Conservation (phyloP, 495 filamentous ascomycete genomes). For the Penicillium mononematosum region DNA sequence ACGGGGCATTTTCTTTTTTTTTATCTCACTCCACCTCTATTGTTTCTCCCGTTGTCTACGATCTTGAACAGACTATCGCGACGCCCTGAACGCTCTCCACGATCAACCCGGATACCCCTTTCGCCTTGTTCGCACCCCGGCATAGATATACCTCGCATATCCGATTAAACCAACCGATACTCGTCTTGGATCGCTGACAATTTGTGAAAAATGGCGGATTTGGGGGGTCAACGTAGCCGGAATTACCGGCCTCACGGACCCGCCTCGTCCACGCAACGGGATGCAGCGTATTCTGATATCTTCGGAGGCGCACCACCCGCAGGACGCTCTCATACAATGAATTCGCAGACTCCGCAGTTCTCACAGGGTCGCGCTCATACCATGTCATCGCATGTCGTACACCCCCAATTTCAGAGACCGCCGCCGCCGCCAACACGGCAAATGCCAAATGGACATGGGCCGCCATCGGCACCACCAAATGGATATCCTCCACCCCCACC, state of each 20-base stretch:
- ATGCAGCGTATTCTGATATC: slow-evolving; percentile 94
- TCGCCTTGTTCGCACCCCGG: slow-evolving; percentile 11
- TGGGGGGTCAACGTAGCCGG: slow-evolving; percentile 70
- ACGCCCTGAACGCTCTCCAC: slow-evolving; percentile 44
- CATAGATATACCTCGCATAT: slow-evolving; percentile 9
- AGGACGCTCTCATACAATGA: slow-evolving; percentile 86
- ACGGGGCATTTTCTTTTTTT: slow-evolving; percentile 9
- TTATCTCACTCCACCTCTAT: slow-evolving; percentile 16
- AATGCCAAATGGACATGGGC: slow-evolving; percentile 52
- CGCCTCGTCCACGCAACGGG: slow-evolving; percentile 73
- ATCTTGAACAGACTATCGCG: slow-evolving; percentile 40
- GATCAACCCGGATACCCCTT: slow-evolving; percentile 38
- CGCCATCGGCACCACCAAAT: slow-evolving; percentile 35
- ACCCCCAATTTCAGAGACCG: slow-evolving; percentile 45
- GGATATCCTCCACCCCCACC: slow-evolving; percentile 39
- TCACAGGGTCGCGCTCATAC: slow-evolving; percentile 74
- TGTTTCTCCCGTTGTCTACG: slow-evolving; percentile 33
- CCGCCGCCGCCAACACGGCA: slow-evolving; percentile 62
- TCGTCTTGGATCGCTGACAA: slow-evolving; percentile 7
- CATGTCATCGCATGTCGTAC: slow-evolving; percentile 68
- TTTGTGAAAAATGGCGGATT: slow-evolving; percentile 71
- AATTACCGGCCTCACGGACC: slow-evolving; percentile 68
- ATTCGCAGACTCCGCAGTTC: slow-evolving; percentile 60
- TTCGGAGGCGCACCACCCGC: slow-evolving; percentile 86
- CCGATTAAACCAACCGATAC: slow-evolving; percentile 1